Evolutionary conservation across 805 yeast species (phyloP).

Genomic region (Myxozyma vanderwaltii): DNA sequence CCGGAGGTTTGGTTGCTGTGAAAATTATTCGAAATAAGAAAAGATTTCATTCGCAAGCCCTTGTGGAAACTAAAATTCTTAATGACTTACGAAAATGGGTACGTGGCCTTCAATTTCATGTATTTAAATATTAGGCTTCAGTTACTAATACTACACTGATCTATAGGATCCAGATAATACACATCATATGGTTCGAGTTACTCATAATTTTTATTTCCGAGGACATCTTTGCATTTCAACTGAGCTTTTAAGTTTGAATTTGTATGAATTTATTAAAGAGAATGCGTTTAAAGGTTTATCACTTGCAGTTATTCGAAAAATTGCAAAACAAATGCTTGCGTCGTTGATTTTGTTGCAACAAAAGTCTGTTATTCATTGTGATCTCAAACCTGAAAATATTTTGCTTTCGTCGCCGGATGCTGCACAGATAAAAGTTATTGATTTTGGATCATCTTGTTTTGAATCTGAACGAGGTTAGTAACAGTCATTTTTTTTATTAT

Average conservation of each 20-base stretch:
- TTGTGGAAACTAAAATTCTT: slow-evolving; percentile 71
- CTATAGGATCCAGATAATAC: slow-evolving; percentile 39
- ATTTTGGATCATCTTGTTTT: slow-evolving; percentile 64
- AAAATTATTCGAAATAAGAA: slow-evolving; percentile 75
- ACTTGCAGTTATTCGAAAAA: slow-evolving; percentile 39
- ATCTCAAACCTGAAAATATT: slow-evolving; percentile 82
- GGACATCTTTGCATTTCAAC: slow-evolving; percentile 82
- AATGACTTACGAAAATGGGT: slow-evolving; percentile 49
- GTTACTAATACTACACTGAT: too few species aligned
- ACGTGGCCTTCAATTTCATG: neutral
- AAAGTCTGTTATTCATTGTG: slow-evolving; percentile 71
- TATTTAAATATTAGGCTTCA: neutral
- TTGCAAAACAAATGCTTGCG: slow-evolving; percentile 57
- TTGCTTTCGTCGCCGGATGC: slow-evolving; percentile 54
- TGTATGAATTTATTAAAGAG: slow-evolving; percentile 56
- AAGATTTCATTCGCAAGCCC: slow-evolving; percentile 74
- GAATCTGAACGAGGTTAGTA: slow-evolving; percentile 60
- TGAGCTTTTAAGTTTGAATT: slow-evolving; percentile 67
- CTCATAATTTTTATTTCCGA: slow-evolving; percentile 74
- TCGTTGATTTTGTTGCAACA: slow-evolving; percentile 65
- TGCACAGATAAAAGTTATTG: slow-evolving; percentile 67
- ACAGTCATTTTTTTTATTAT: neutral
- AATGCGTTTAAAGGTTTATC: slow-evolving; percentile 45
- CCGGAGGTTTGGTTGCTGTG: slow-evolving; percentile 61
- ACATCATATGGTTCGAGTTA: slow-evolving; percentile 53